phyloP scores from a whole-genome alignment of 2,329 filamentous ascomycete genomes.

The Penicillium capsulatum region DNA sequence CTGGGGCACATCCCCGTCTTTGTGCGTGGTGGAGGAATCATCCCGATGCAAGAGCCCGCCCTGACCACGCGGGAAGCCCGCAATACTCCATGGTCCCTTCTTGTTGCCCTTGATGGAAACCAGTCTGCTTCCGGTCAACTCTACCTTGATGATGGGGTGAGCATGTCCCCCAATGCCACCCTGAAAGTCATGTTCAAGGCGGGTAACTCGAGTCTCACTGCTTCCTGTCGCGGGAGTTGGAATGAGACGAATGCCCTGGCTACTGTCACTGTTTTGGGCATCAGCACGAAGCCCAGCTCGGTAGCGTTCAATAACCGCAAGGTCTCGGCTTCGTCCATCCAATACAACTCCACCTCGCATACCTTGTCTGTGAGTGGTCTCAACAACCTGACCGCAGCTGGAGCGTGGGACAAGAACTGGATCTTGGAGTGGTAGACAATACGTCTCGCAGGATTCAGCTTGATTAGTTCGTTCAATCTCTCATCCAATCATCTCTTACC shows the following conservation, averaged over 20 bases:
- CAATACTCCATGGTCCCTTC: conserved; percentile 62
- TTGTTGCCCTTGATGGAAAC: conserved; percentile 56
- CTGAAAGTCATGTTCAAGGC: conserved; percentile 48
- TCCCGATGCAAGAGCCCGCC: conserved; percentile 65
- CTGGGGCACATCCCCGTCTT: conserved; percentile 68
- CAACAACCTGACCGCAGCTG: conserved; percentile 46
- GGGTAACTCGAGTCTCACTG: conserved; percentile 43
- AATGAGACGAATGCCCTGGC: conserved; percentile 55
- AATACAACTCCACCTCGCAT: conserved; percentile 47
- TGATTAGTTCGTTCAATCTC: no score
- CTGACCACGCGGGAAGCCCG: conserved; percentile 63
- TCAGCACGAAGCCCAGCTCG: conserved; percentile 38
- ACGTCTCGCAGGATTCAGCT: no score
- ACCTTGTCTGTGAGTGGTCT: conserved; percentile 52
- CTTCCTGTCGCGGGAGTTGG: conserved; percentile 50
- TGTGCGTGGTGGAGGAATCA: conserved; percentile 62
- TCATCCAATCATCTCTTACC: no score
- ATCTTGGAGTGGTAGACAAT: conserved; percentile 51
- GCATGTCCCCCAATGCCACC: conserved; percentile 53
- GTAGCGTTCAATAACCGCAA: conserved; percentile 52
- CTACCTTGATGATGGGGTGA: conserved; percentile 74
- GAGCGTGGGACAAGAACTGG: conserved; percentile 59
- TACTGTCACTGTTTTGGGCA: conserved; percentile 61
- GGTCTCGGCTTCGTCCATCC: conserved; percentile 44
- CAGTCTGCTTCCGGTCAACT: conserved; percentile 58